Evolutionary conservation across 1,284 basidiomycete genomes (phyloP).

Genomic region (Ganoderma meredithae): DNA sequence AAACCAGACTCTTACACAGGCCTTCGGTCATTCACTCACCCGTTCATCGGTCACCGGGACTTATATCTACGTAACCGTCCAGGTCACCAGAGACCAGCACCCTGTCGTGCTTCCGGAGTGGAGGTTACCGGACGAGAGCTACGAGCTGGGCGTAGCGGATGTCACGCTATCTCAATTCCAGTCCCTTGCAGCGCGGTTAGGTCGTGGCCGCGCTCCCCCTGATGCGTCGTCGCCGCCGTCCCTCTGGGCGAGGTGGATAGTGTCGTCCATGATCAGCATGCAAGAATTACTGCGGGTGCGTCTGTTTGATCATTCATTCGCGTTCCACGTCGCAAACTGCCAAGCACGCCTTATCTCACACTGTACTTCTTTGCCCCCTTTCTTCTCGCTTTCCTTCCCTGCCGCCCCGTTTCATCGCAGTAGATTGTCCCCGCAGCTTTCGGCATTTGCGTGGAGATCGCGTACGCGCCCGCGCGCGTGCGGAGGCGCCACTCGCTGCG

Average conservation of each 20-base stretch:
- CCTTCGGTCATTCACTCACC: slow-evolving; percentile 66
- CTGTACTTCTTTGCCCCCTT: slow-evolving; percentile 9
- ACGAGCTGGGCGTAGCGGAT: slow-evolving; percentile 86
- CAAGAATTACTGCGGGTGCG: slow-evolving; percentile 76
- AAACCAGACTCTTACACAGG: slow-evolving; percentile 53
- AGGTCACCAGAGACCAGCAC: slow-evolving; percentile 90
- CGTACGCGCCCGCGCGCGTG: slow-evolving; percentile 63
- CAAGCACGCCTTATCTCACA: slow-evolving; percentile 10
- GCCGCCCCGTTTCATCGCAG: slow-evolving; percentile 5
- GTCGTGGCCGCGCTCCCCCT: slow-evolving; percentile 49
- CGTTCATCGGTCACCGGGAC: slow-evolving; percentile 89
- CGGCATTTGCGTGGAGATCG: slow-evolving; percentile 84
- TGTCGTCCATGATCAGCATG: slow-evolving; percentile 72
- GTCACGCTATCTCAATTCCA: slow-evolving; percentile 86
- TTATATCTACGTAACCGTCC: slow-evolving; percentile 87
- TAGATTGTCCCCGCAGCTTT: slow-evolving; percentile 78
- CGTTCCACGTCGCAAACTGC: not conserved
- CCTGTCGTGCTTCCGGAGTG: slow-evolving; percentile 84
- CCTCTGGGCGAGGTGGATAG: slow-evolving; percentile 67
- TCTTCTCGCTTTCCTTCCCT: slow-evolving; percentile 20
- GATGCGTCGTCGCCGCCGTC: slow-evolving; percentile 45
- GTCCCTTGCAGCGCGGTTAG: slow-evolving; percentile 62
- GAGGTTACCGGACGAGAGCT: slow-evolving; percentile 74
- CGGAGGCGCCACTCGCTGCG: slow-evolving; percentile 53
- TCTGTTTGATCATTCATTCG: slow-evolving; percentile 24